phyloP scores from a whole-genome alignment of 2,329 filamentous ascomycete genomes.

The Cladosporium sp. region DNA sequence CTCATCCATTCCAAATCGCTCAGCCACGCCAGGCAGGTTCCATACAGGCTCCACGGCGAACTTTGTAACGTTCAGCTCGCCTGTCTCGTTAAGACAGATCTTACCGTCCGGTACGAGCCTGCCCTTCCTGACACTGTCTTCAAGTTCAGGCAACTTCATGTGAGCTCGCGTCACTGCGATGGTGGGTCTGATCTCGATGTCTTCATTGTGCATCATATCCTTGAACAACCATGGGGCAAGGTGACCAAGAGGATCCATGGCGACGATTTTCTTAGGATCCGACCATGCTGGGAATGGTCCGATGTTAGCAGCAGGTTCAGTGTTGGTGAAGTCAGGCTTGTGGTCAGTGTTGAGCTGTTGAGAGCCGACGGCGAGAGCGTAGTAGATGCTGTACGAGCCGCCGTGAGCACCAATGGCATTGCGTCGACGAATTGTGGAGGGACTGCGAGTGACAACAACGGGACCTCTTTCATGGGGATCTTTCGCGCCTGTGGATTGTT shows the following conservation, averaged over 20 bases:
- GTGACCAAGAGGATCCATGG: slow-evolving; percentile 95
- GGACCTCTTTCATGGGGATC: slow-evolving; percentile 77
- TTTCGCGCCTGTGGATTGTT: slow-evolving; percentile 51
- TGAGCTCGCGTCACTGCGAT: slow-evolving; percentile 86
- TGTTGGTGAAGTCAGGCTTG: slow-evolving; percentile 76
- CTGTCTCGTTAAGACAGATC: slow-evolving; percentile 80
- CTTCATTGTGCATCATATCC: slow-evolving; percentile 73
- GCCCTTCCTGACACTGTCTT: slow-evolving; percentile 79
- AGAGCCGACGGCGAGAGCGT: slow-evolving; percentile 87
- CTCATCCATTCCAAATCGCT: slow-evolving; percentile 94
- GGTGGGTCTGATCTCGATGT: slow-evolving; percentile 83
- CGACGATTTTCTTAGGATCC: slow-evolving; percentile 90
- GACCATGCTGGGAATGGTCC: slow-evolving; percentile 89
- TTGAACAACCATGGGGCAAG: slow-evolving; percentile 81
- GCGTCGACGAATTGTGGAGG: slow-evolving; percentile 73
- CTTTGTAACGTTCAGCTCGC: slow-evolving; percentile 92
- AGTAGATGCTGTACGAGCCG: slow-evolving; percentile 94
- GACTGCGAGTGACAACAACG: slow-evolving; percentile 77
- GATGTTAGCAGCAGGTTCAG: slow-evolving; percentile 85
- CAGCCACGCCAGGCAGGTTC: slow-evolving; percentile 65
- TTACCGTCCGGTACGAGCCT: slow-evolving; percentile 79
- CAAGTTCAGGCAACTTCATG: slow-evolving; percentile 95
- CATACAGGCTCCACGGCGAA: slow-evolving; percentile 90
- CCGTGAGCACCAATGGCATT: slow-evolving; percentile 77
- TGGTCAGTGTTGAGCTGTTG: slow-evolving; percentile 84